These are phyloP conservation scores for Daldinia vernicosa DNA, from an alignment of 495 filamentous ascomycete species.

Conservation along the genomic window DNA sequence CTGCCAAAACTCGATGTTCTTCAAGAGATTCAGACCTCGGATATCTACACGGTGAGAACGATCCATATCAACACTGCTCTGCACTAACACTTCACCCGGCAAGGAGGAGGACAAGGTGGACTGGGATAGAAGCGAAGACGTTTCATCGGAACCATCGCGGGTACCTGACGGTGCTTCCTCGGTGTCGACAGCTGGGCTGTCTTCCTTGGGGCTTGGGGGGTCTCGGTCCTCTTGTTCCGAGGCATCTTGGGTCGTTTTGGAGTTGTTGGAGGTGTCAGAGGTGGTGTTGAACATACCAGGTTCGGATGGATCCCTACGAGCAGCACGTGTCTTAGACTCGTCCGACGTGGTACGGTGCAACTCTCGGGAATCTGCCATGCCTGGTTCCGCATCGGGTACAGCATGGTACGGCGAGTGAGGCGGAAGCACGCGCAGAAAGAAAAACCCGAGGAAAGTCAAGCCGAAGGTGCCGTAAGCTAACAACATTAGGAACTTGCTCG, in stretches of 20 bases:
- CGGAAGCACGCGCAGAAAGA: slow-evolving; percentile 82
- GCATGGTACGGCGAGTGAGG: slow-evolving; percentile 69
- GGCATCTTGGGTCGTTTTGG: slow-evolving; percentile 39
- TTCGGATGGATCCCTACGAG: slow-evolving; percentile 60
- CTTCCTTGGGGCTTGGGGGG: slow-evolving; percentile 36
- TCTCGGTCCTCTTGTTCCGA: slow-evolving; percentile 34
- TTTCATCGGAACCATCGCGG: slow-evolving; percentile 69
- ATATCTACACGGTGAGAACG: slow-evolving; percentile 83
- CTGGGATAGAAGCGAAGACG: slow-evolving; percentile 82
- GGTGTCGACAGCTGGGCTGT: slow-evolving; percentile 48
- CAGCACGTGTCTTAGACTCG: slow-evolving; percentile 55
- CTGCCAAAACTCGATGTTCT: slow-evolving; percentile 85
- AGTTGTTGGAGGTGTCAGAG: slow-evolving; percentile 39
- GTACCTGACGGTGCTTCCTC: slow-evolving; percentile 43
- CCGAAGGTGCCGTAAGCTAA: slow-evolving; percentile 81
- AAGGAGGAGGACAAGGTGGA: slow-evolving; percentile 51
- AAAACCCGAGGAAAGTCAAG: slow-evolving; percentile 75
- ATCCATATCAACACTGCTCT: slow-evolving; percentile 65
- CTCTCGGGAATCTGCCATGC: slow-evolving; percentile 62
- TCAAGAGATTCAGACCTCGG: slow-evolving; percentile 82
- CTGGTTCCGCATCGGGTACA: slow-evolving; percentile 61
- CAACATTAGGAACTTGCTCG: slow-evolving; percentile 78
- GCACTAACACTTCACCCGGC: slow-evolving; percentile 58
- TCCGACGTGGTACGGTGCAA: slow-evolving; percentile 71
- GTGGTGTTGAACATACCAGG: slow-evolving; percentile 70